Evolutionary conservation across 352 stramenopile species (phyloP).

Genomic region (Phytopythium kandeliae): DNA sequence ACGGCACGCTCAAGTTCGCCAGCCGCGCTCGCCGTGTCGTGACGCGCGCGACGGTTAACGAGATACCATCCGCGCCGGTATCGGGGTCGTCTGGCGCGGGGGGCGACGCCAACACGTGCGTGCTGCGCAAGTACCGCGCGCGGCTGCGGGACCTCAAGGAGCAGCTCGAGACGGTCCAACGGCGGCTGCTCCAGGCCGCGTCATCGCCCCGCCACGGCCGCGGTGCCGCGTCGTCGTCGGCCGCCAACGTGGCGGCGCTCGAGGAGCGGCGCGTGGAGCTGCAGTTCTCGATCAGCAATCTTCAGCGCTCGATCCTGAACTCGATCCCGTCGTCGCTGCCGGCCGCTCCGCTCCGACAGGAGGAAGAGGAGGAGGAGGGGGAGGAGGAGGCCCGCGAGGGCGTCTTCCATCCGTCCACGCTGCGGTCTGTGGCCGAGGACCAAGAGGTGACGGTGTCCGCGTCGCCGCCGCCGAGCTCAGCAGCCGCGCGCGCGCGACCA

Average conservation of each 20-base stretch:
- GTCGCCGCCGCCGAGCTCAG: conserved; percentile 9
- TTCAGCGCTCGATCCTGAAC: conserved; percentile 76
- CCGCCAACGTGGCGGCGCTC: conserved; percentile 24
- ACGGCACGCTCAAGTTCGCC: conserved; percentile 96
- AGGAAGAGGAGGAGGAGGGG: conserved; percentile 26
- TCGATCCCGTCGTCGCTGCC: conserved; percentile 26
- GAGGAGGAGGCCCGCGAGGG: conserved; percentile 15
- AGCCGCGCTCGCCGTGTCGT: conserved; percentile 90
- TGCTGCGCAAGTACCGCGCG: conserved; percentile 62
- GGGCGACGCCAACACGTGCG: conserved; percentile 44
- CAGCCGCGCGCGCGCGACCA: conserved; percentile 8
- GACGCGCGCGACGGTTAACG: conserved; percentile 89
- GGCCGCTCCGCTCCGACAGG: conserved; percentile 6
- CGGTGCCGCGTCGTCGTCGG: conserved; percentile 11
- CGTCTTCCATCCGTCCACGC: conserved; percentile 13
- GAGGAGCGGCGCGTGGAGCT: conserved; percentile 66
- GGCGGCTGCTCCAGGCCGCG: conserved; percentile 8
- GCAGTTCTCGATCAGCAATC: conserved; percentile 76
- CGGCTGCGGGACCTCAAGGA: conserved; percentile 61
- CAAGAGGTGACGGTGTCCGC: conserved; percentile 6
- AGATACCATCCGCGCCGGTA: conserved; percentile 14
- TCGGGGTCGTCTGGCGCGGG: conserved; percentile 8
- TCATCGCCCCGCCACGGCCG: conserved; percentile 23
- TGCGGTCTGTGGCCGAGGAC: conserved; percentile 14
- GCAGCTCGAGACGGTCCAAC: conserved; percentile 53